Conservation (phyloP, 768 basidiomycete species). For the Porphyrellus cyaneotinctus region DNA sequence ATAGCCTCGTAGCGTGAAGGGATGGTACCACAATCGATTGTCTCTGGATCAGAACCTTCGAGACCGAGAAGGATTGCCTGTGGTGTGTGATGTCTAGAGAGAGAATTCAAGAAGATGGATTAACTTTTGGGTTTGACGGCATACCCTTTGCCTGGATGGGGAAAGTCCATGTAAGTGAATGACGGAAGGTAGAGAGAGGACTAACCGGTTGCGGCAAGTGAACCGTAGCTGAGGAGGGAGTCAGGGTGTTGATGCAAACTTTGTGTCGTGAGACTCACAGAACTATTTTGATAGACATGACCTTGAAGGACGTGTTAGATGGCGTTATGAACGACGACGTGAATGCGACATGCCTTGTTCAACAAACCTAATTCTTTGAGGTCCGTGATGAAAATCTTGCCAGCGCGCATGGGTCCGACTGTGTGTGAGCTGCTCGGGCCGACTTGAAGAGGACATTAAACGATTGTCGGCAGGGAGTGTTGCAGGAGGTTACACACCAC, state of each 20-base stretch:
- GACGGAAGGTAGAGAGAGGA: neutral
- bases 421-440: slow-evolving; percentile 65
- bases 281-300: slow-evolving; percentile 78
- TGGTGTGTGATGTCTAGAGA: slow-evolving; percentile 73
- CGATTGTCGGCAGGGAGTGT: neutral
- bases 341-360: slow-evolving; percentile 47
- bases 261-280: slow-evolving; percentile 47
- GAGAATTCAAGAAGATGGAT: slow-evolving; percentile 1
- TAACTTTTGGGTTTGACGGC: slow-evolving; percentile 14
- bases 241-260: neutral
- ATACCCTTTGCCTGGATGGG: slow-evolving; percentile 67
- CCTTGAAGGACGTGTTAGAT: slow-evolving; percentile 37
- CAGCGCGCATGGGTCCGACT: slow-evolving; percentile 87
- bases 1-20: slow-evolving; percentile 72
- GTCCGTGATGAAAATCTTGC: slow-evolving; percentile 81
- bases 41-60: slow-evolving; percentile 91
- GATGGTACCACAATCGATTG: slow-evolving; percentile 84
- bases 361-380: slow-evolving; percentile 63
- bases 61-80: slow-evolving; percentile 82
- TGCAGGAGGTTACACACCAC: slow-evolving; percentile 49
- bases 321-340: neutral
- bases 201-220: slow-evolving; percentile 85
- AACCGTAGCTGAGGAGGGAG: slow-evolving; percentile 64
- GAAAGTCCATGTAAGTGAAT: slow-evolving; percentile 3
- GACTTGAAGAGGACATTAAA: slow-evolving; percentile 39